A percentile compares a stretch with the other conserved stretches of the same genome.
Conservation (phyloP, 2,329 filamentous ascomycete species). For the Pestalotiopsis sp. region DNA sequence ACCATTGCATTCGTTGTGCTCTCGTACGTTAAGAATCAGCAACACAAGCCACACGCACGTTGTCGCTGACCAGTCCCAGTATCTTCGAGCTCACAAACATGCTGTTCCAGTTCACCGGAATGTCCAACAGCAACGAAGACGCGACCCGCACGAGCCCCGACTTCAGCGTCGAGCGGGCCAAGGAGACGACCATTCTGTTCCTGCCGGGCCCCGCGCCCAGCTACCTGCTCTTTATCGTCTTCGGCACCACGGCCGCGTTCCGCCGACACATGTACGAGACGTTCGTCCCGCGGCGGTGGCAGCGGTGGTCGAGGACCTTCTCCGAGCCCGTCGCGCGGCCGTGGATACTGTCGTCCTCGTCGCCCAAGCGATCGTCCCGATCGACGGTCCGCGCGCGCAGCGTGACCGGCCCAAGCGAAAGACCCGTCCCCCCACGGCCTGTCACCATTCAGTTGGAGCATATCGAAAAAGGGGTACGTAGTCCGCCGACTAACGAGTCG, state of each 20-base stretch:
- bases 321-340: background rate
- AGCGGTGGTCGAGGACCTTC: background rate
- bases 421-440: background rate
- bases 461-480: background rate
- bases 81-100: slow-evolving; percentile 36
- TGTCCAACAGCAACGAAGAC: slow-evolving; percentile 30
- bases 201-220: slow-evolving; percentile 40
- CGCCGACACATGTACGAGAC: slow-evolving; percentile 28
- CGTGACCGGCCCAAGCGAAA: background rate
- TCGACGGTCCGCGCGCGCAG: background rate
- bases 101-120: slow-evolving; percentile 27
- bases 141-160: slow-evolving; percentile 31
- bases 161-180: slow-evolving; percentile 32
- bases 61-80: slow-evolving; percentile 31
- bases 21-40: slow-evolving; percentile 27
- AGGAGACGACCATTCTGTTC: slow-evolving; percentile 37
- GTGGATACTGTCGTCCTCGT: background rate
- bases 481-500: background rate
- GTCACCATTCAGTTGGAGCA: background rate
- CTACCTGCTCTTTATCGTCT: slow-evolving; percentile 40
- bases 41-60: slow-evolving; percentile 19
- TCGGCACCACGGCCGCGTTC: slow-evolving; percentile 42
- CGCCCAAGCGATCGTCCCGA: background rate
- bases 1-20: slow-evolving; percentile 45
- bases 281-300: slow-evolving; percentile 22